Evolutionary conservation across 106 monocot species (phyloP).

Genomic region (Acorus calamus): DNA sequence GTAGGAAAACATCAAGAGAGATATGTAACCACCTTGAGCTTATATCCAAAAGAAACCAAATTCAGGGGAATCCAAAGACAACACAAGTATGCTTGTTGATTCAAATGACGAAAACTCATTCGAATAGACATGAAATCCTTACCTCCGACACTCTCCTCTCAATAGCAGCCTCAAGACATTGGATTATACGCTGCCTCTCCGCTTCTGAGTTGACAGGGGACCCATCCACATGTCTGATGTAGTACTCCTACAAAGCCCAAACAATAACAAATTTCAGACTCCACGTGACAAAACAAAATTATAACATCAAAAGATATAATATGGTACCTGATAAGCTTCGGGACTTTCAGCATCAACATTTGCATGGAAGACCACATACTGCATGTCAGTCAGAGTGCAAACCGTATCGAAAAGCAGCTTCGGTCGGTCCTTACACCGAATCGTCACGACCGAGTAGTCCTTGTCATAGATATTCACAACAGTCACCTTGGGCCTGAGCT

Average conservation of each 20-base stretch:
- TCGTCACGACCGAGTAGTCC: slow-evolving; percentile 17
- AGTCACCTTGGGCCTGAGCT: slow-evolving; percentile 9
- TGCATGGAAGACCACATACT: slow-evolving; percentile 37
- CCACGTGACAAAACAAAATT: too few species aligned
- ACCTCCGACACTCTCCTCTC: slow-evolving; percentile 11
- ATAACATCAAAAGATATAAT: background rate
- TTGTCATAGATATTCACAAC: slow-evolving; percentile 15
- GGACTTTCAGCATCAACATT: slow-evolving; percentile 4
- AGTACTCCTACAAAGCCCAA: slow-evolving; percentile 5
- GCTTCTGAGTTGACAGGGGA: slow-evolving; percentile 6
- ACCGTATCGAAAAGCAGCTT: slow-evolving; percentile 32
- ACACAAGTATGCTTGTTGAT: too few species aligned
- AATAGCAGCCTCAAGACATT: slow-evolving; percentile 10
- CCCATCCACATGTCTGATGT: slow-evolving; percentile 9
- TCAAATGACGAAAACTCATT: too few species aligned
- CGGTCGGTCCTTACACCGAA: slow-evolving; percentile 22
- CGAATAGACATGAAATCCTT: background rate
- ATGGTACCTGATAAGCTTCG: slow-evolving; percentile 24
- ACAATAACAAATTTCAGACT: too few species aligned
- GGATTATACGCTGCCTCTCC: slow-evolving; percentile 2
- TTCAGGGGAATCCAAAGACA: too few species aligned
- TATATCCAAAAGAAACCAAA: too few species aligned
- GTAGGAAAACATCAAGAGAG: too few species aligned
- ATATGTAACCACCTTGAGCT: too few species aligned
- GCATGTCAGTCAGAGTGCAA: slow-evolving; percentile 27